Conservation (phyloP, 2,329 filamentous ascomycete species). For the Biscogniauxia marginata region DNA sequence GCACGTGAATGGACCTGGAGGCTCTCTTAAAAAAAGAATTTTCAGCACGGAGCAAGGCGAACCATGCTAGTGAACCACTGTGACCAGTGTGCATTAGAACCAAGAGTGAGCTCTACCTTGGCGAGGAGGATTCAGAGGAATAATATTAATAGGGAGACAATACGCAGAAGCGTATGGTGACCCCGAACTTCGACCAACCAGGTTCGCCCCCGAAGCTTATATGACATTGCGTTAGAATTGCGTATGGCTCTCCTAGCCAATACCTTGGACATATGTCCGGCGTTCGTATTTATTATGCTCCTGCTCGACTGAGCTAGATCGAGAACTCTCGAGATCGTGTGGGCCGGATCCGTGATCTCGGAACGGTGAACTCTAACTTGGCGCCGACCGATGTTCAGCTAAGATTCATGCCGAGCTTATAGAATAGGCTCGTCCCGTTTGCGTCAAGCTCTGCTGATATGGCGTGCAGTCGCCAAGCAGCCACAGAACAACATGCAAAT, state of each 20-base stretch:
- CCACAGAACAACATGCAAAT: slow-evolving; percentile 8
- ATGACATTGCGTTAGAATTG: background rate
- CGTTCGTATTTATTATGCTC: background rate
- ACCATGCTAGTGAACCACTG: no score
- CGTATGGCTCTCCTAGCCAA: background rate
- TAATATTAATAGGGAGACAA: background rate
- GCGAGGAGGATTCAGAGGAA: background rate
- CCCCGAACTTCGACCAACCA: background rate
- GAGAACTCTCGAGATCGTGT: background rate
- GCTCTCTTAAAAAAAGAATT: slow-evolving; percentile 18
- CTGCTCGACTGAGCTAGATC: background rate
- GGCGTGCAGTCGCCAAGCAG: slow-evolving; percentile 30
- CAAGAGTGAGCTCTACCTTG: background rate
- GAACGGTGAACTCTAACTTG: background rate
- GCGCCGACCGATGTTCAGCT: background rate
- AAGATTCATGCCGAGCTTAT: background rate
- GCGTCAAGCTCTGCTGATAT: slow-evolving; percentile 14
- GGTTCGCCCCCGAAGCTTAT: background rate
- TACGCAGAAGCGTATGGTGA: background rate
- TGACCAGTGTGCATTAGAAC: no score
- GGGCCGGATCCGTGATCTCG: background rate
- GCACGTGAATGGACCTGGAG: slow-evolving; percentile 44
- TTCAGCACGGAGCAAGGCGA: background rate
- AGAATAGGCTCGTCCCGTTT: background rate
- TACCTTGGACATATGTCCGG: background rate